Base-by-base conservation (phyloP, 495 filamentous ascomycete species). In the Aspergillus baeticus region DNA sequence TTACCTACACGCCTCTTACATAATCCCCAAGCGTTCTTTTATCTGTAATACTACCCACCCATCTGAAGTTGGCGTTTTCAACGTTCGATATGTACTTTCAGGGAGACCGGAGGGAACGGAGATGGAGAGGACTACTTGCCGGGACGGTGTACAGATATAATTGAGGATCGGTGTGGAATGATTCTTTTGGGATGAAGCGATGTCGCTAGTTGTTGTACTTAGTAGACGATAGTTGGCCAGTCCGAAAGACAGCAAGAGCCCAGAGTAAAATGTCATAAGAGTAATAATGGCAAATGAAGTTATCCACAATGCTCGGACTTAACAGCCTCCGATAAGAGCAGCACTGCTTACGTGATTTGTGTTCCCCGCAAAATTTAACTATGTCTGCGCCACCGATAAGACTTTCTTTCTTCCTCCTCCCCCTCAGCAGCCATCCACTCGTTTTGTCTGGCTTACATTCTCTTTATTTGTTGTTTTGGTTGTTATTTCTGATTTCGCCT, bases 1-100 rank as follows among this genome's bases (percentile, higher is more conserved):
- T 72, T 42, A 61, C 60, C 14, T 72, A 72, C 55, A 62, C 52
- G 20, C 45, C 59, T 21, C 22, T 58, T 21, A 54, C 11, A 10
- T 55, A 49, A 20, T 33, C 55, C 31, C 29, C 37, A 5, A 14
- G 41, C 3, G 15, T 10, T 10, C 42, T 18, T 20, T 44, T 21
- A 8, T 44, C 42, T 38, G 10, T 38, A 38, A 3, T 17, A 38
- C 36, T 38, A 17, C 10, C 36, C 36, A 17, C 10, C 36, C 36
- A 38, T 38, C 15, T 5, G 4, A 26, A 10, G 13, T 10, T 44
- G 37, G 6, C 6, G 17, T 41, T 15, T 41, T 5, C 13, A 13
- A 23, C 23, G n/a, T 44, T 44, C 11, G 11, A 3, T 17, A 38
- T 38, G 36, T 38, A 38, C 36, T 38, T 38, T 38, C 14, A 38